Evolutionary conservation across 2,329 filamentous ascomycete species (phyloP), one percentile per base, ranked within the genome.

Genomic region (Pseudopithomyces chartarum): DNA sequence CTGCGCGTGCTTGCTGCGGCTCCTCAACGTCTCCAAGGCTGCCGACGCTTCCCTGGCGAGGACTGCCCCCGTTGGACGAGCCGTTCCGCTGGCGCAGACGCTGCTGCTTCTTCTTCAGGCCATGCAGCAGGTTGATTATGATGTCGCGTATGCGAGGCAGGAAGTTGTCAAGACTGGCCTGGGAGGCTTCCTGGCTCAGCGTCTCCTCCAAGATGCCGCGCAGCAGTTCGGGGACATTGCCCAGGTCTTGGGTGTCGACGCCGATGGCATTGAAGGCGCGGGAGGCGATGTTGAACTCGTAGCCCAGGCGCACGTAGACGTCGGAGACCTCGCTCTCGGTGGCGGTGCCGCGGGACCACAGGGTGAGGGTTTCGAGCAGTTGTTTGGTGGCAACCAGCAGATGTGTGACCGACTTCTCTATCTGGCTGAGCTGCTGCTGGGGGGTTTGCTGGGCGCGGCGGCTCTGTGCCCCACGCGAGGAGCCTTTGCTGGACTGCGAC

Each of bases 201-300:
- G 95, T 99, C 55, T 96, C 91, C 77, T 99, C 95, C 53, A 99
- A 85, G 55, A 99, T 98, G 57, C 88, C 88, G 67, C 95, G 88
- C 61, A 99, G 80, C 57, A 93, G 82, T 74, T 99, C 95, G 6
- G 95, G 95, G 2, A 99, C 95, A 66, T 97, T 97, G 55, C 95
- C 95, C 12, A 99, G 83, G 75, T 99, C 95, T 23, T 87, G 86
- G 1, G 93, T 97, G 70, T 99, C 95, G 61, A 99, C 95, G 60
- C 96, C 95, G 70, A 99, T 99, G 56, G 93, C 92, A 69, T 91
- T 92, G 78, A 99, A 99, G 59, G 95, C 94, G 54, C 95, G 90
- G 76, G 94, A 98, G 26, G 95, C 95, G 81, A 99, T 95, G 78
- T 99, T 99, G 84, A 99, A 99, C 78, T 99, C 95, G 78, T 99